Base-by-base conservation (phyloP, 768 basidiomycete genomes). In the Trametes coccinea region DNA sequence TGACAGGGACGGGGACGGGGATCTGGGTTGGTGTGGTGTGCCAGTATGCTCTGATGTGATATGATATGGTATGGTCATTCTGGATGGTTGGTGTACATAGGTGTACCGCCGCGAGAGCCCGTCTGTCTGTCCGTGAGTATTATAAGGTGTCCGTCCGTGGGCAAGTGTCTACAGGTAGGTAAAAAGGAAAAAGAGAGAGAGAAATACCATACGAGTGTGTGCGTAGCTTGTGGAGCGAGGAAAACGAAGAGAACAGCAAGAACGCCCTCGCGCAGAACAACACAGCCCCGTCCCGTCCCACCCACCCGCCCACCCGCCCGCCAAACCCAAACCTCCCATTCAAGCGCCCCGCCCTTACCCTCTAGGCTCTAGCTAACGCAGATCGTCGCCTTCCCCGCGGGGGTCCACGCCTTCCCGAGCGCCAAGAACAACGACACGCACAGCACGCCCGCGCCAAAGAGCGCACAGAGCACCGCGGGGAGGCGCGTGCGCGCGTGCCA, bases 381-480 rank as follows among this genome's bases (percentile, higher is more conserved):
- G 53, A 91, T 87, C 76, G 84, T 91, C 13, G 85, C 82, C 46
- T 83, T 78, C 56, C 89, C 89, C 69, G 87, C 85, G 13, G 78
- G 78, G 45, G 85, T 87, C 89, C 89, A 95, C 49, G 86, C 83
- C 74, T 94, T 94, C 5, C 80, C 76, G 29, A 97, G 73, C 8
- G 92, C 91, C 45, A 95, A 78, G 57, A 84, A 82, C 22, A 95
- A 80, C 39, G 90, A 95, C 44, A 91, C 84, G 11, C 80, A 70
- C 85, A 96, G 86, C 33, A 93, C 93, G 37, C 88, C 48, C 11
- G 84, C 56, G 2, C 95, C 95, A 69, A 97, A 98, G 2, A 71
- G 66, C 2, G 83, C 85, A 70, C 93, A 96, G 3, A 75, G 64
- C 29, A 87, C 77, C 0, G 95, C 92, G 2, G 91, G 92, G 29